phyloP scores from a whole-genome alignment of 805 yeast genomes.

The Naumovozyma castellii region DNA sequence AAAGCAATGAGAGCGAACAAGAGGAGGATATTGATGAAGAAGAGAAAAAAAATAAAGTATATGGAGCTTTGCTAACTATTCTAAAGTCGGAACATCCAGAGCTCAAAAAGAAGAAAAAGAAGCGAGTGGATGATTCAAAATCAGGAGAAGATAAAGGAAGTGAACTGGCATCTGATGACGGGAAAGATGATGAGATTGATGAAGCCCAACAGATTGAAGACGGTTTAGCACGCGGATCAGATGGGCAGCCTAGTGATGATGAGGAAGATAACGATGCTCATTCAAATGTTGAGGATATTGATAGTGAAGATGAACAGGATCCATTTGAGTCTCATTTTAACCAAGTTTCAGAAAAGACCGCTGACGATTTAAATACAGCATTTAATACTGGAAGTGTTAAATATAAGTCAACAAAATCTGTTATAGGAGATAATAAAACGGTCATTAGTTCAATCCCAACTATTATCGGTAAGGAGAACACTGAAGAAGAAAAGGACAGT shows the following conservation, averaged over 20 bases:
- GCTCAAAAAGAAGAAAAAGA: slow-evolving; percentile 10
- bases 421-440: slow-evolving; percentile 15
- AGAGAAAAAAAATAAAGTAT: slow-evolving; percentile 38
- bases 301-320: slow-evolving; percentile 41
- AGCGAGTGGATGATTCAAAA: slow-evolving; percentile 5
- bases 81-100: slow-evolving; percentile 40
- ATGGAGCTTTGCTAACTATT: slow-evolving; percentile 58
- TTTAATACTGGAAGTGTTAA: slow-evolving; percentile 26
- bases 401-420: slow-evolving; percentile 17
- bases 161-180: slow-evolving; percentile 21
- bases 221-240: slow-evolving; percentile 13
- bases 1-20: slow-evolving; percentile 3
- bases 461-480: slow-evolving; percentile 8
- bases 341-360: slow-evolving; percentile 29
- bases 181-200: slow-evolving; percentile 14
- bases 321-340: slow-evolving; percentile 76
- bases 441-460: slow-evolving; percentile 23
- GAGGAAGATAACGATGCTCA: slow-evolving; percentile 16
- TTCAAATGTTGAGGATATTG: slow-evolving; percentile 15
- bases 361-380: slow-evolving; percentile 32
- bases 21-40: slow-evolving; percentile 17
- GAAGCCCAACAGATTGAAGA: slow-evolving; percentile 27
- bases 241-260: slow-evolving; percentile 24
- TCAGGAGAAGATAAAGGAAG: slow-evolving; percentile 8
- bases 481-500: slow-evolving; percentile 6